Conservation (phyloP, 768 basidiomycete species). For the Hericium rajendrae region DNA sequence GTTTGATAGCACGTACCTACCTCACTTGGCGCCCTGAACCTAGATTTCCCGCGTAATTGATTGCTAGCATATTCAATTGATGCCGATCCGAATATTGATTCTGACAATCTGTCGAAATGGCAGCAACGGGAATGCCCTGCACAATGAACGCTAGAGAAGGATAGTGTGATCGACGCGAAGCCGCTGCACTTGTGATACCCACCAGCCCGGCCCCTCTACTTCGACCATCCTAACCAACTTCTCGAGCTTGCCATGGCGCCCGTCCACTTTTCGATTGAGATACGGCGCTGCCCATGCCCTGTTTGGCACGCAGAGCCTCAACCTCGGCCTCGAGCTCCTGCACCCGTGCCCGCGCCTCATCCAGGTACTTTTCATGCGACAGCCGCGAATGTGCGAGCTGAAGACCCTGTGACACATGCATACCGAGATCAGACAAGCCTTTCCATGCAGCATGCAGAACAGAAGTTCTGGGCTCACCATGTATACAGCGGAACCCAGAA, state of each 20-base stretch:
- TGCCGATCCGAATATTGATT: not conserved
- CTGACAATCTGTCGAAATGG: not conserved
- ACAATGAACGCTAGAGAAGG: too few species aligned
- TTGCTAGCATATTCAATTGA: not conserved
- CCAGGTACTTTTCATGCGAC: conserved; percentile 63
- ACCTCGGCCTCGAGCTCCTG: conserved; percentile 52
- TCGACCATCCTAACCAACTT: not conserved
- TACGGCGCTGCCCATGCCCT: not conserved
- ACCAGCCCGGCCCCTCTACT: not conserved
- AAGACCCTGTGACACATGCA: conserved; percentile 37
- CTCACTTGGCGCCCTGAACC: not conserved
- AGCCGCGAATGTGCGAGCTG: conserved; percentile 53
- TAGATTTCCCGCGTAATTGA: not conserved
- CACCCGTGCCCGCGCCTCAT: conserved; percentile 47
- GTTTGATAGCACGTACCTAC: not conserved
- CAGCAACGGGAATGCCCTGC: not conserved
- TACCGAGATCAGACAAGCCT: conserved; percentile 2
- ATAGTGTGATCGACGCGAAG: not conserved
- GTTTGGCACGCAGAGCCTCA: conserved; percentile 19
- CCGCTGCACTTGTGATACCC: not conserved
- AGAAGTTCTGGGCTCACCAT: conserved; percentile 35
- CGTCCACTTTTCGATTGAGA: not conserved
- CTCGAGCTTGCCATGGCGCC: not conserved
- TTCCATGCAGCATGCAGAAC: not conserved
- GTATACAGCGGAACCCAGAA: conserved; percentile 74